Evolutionary conservation across 2,329 filamentous ascomycete genomes (phyloP), one percentile per base, ranked within the genome.

Genomic region (Akanthomyces lecanii): DNA sequence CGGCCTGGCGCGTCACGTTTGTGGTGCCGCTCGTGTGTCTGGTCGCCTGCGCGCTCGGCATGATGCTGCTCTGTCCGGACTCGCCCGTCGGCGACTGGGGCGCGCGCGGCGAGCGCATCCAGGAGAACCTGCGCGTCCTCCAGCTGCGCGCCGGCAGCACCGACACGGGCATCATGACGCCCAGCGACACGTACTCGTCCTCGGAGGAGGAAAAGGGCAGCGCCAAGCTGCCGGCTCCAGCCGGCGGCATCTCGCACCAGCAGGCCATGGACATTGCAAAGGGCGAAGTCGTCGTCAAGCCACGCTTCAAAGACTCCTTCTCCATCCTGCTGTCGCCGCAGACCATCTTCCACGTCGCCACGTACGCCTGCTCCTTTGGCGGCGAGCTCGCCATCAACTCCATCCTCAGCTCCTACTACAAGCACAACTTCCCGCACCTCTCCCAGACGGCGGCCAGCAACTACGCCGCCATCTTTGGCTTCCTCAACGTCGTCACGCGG

Each of bases 1-100:
- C 86, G 44, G 89, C 92, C 2, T 97, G 93, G 92, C 85, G 92
- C 30, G 85, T 96, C 1, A 84, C 91, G 3, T 97, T 96, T 72
- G 79, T 96, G 65, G 89, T 96, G 6, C 92, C 92, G 0, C 89
- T 95, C 65, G 84, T 93, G 68, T 83, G 94, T 67, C 89, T 94
- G 72, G 80, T 88, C 14, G 71, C 75, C 28, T 85, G 87, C 7
- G 90, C 87, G 14, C 69, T 90, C n/a, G 77, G 80, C 18, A 88
- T 96, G 77, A 75, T 96, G 4, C 71, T 92, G 28, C 77, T 91
- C 16, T 93, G 90, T 70, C 86, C 90, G 1, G 92, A 97, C 71
- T 93, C 91, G 0, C 92, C 92, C 0, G 89, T 86, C 0, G 92
- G 93, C 40, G 87, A 85, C 67, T 97, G 92, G 92, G 83, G 84